Evolutionary conservation across 2,329 filamentous ascomycete species (phyloP), one percentile per base, ranked within the genome.

Genomic region (Cladosporium sp.): DNA sequence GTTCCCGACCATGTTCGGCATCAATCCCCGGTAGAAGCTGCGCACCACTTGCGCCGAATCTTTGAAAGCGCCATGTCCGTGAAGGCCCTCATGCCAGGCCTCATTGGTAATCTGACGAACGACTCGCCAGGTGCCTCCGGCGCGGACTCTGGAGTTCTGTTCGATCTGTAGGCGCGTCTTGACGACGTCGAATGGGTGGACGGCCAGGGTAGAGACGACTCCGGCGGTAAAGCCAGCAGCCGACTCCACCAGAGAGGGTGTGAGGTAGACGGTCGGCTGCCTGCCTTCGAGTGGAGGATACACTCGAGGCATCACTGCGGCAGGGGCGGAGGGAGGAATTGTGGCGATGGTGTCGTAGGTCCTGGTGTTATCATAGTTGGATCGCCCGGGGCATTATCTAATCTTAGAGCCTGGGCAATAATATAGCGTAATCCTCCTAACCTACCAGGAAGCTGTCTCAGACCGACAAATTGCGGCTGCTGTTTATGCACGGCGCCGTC

Each of bases 151-250:
- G 4, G 60, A 56, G 44, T 62, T 60, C 35, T 64, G 61, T 57
- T 69, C 63, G 57, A 71, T 69, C 77, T 99, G 94, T 71, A 99
- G 85, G 62, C 94, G 88, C 60, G 93, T 97, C 80, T 99, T 99
- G 71, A 97, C 86, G 62, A 99, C 86, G 76, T 99, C 94, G 60
- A 99, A 84, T 32, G 94, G 94, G 71, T 97, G 93, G 53, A 94
- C 88, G 57, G 86, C 87, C 49, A 97, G 80, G 22, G 94, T 97
- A 54, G 92, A 89, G 65, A 91, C 82, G 57, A 91, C 82, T 61
- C 94, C 94, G 59, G 94, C 94, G 63, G 88, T 89, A 74, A 99
- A 88, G 66, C 94, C 94, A 61, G 94, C 91, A 72, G 92, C 80
- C 69, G 88, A 88, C 82, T 97, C 94, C 74, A 97, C 83, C 70